Conservation (phyloP, 1,284 basidiomycete genomes). For the Rhodotorula sp. region DNA sequence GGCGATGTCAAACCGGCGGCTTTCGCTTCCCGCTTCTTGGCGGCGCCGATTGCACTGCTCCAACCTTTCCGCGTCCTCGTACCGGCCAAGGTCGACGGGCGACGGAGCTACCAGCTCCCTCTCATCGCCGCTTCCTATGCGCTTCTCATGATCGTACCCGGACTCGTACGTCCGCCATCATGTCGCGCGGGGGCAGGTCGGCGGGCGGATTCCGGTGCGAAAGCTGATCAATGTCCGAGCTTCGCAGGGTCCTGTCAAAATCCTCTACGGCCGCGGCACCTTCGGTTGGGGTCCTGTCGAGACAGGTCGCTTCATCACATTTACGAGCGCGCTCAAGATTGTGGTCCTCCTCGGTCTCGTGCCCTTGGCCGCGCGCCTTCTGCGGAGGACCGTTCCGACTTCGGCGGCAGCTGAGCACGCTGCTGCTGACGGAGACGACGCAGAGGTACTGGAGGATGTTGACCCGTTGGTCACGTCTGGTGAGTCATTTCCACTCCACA, state of each 20-base stretch:
- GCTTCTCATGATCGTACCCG: constrained; percentile 26
- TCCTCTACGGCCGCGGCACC: constrained; percentile 27
- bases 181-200: no score
- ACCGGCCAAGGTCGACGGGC: constrained; percentile 3
- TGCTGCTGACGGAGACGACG: not conserved
- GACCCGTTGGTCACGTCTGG: not conserved
- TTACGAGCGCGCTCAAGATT: constrained; percentile 20
- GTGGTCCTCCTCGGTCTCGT: constrained; percentile 33
- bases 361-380: constrained; percentile 19
- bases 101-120: constrained; percentile 20
- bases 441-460: not conserved
- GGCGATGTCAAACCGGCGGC: not conserved
- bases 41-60: constrained; percentile 3
- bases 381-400: constrained; percentile 1
- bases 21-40: not conserved
- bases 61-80: constrained; percentile 26
- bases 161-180: not conserved
- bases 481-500: no score
- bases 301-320: constrained; percentile 34
- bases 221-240: not conserved
- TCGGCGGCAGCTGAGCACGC: not conserved
- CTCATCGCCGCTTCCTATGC: constrained; percentile 26
- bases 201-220: not conserved
- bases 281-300: constrained; percentile 29
- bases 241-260: constrained; percentile 21